These are phyloP conservation scores for Astrephomene gubernaculifera DNA, from an alignment of 139 green algal genomes.

Conservation along the genomic window DNA sequence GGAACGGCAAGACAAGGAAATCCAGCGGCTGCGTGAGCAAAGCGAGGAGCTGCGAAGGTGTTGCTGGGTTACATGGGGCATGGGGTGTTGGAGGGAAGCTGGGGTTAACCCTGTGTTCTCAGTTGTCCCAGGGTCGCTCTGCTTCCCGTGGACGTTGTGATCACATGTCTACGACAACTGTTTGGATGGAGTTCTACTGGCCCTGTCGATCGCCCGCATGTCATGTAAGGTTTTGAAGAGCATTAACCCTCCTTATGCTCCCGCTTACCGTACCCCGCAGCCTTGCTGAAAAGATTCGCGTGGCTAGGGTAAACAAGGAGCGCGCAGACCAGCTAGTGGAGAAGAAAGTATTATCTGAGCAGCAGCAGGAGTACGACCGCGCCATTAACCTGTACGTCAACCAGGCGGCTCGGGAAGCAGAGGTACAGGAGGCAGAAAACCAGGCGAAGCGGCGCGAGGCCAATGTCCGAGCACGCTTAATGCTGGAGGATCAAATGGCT, in stretches of 20 bases:
- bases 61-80: no score
- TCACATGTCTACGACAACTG: no score
- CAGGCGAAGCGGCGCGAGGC: slow-evolving; percentile 48
- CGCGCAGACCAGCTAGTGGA: slow-evolving; percentile 67
- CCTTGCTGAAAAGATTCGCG: slow-evolving; percentile 71
- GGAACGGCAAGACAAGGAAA: slow-evolving; percentile 60
- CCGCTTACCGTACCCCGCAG: slow-evolving; percentile 43
- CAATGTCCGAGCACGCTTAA: slow-evolving; percentile 44
- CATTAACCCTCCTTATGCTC: background rate
- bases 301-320: slow-evolving; percentile 73
- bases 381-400: slow-evolving; percentile 51
- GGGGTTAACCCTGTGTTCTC: no score
- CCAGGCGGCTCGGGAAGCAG: slow-evolving; percentile 39
- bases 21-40: slow-evolving; percentile 67
- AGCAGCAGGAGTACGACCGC: slow-evolving; percentile 65
- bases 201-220: no score
- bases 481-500: slow-evolving; percentile 65
- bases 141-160: no score
- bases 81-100: no score
- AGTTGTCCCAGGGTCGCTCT: no score
- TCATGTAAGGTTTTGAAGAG: no score
- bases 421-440: slow-evolving; percentile 39
- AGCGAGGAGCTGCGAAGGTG: slow-evolving; percentile 63
- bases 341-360: slow-evolving; percentile 52
- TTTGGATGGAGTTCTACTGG: no score